Evolutionary conservation across 2,329 filamentous ascomycete genomes (phyloP).

Genomic region (Drechslerella dactyloides): DNA sequence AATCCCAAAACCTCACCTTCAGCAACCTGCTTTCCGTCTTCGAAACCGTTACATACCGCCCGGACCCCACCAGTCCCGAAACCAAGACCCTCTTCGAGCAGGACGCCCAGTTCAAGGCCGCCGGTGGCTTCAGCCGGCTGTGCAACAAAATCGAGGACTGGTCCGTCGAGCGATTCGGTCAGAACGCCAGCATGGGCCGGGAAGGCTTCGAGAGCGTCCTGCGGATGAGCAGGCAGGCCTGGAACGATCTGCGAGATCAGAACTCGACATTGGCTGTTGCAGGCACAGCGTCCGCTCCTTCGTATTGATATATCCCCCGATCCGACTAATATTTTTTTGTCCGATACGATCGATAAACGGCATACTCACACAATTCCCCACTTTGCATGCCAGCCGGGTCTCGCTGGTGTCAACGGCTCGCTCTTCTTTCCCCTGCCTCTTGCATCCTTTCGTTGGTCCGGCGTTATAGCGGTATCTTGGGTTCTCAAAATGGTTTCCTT

Average conservation of each 20-base stretch:
- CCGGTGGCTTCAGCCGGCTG: slow-evolving; percentile 96
- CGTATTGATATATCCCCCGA: slow-evolving; percentile 4
- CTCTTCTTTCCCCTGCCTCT: slow-evolving; percentile 4
- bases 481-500: neutral
- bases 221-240: slow-evolving; percentile 67
- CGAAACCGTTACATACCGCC: slow-evolving; percentile 88
- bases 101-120: slow-evolving; percentile 87
- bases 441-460: slow-evolving; percentile 15
- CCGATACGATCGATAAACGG: neutral
- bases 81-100: slow-evolving; percentile 81
- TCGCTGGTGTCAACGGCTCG: neutral
- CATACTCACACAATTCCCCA: neutral
- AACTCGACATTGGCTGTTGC: slow-evolving; percentile 22
- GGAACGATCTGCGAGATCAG: slow-evolving; percentile 47
- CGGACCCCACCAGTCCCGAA: slow-evolving; percentile 62
- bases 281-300: slow-evolving; percentile 17
- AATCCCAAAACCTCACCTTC: slow-evolving; percentile 92
- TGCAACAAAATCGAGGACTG: slow-evolving; percentile 95
- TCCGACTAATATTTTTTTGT: slow-evolving; percentile 5
- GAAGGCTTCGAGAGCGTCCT: slow-evolving; percentile 96
- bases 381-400: neutral
- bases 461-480: slow-evolving; percentile 36
- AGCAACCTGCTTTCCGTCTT: slow-evolving; percentile 87
- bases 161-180: slow-evolving; percentile 83
- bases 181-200: slow-evolving; percentile 87